Conservation (phyloP, 2,329 filamentous ascomycete genomes). For the Fusarium metavorans region DNA sequence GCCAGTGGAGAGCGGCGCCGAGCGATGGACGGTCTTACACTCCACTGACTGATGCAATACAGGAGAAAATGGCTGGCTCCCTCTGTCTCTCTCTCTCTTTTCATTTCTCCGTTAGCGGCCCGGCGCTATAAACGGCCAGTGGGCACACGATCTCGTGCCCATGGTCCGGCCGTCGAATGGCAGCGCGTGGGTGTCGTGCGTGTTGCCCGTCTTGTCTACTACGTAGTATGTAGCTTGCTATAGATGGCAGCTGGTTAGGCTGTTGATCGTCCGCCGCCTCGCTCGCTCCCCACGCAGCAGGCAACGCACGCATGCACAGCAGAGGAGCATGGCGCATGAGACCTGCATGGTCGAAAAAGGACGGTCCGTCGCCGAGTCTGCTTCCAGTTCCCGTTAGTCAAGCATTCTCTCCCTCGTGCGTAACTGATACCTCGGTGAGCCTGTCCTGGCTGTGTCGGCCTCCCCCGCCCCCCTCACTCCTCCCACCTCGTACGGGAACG, state of each 20-base stretch:
- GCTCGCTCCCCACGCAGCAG: conserved; percentile 20
- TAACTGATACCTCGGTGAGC: conserved; percentile 28
- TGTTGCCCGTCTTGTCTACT: conserved; percentile 13
- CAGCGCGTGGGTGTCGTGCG: conserved; percentile 12
- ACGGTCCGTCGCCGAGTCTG: conserved; percentile 2
- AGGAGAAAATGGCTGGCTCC: conserved; percentile 26
- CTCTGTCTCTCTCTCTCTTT: background rate
- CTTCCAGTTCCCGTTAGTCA: conserved; percentile 36
- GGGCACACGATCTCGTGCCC: conserved; percentile 27
- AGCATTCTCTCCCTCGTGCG: conserved; percentile 26
- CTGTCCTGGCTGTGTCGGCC: conserved; percentile 2
- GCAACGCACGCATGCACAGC: conserved; percentile 26
- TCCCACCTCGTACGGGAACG: background rate
- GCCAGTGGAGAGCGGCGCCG: conserved; percentile 8
- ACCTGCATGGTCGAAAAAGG: conserved; percentile 19
- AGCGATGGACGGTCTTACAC: background rate
- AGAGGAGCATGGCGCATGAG: conserved; percentile 29
- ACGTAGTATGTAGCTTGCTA: background rate
- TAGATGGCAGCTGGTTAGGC: background rate
- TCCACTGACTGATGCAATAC: conserved; percentile 27
- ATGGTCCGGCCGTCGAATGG: background rate
- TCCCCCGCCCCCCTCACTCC: conserved; percentile 11
- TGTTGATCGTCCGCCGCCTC: conserved; percentile 1
- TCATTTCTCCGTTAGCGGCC: conserved; percentile 6
- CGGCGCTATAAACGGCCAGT: conserved; percentile 24